Evolutionary conservation across 257 asterid genomes (phyloP).

Genomic region (Solanum virginianum): DNA sequence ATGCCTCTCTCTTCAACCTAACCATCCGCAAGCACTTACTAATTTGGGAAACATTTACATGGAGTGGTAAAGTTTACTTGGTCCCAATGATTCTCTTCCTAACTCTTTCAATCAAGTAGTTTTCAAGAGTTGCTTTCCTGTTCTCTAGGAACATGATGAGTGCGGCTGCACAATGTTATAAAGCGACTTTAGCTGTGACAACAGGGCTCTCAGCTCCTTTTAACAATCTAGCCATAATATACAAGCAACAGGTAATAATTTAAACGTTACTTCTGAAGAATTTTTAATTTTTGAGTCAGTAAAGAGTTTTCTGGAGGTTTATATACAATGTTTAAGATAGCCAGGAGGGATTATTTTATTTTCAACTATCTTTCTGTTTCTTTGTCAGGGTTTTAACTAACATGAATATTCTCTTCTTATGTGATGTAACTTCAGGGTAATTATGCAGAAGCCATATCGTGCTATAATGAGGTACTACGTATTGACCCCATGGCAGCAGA

Average conservation of each 20-base stretch:
- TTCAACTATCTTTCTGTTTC: background rate
- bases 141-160: slow-evolving; percentile 77
- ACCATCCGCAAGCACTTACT: slow-evolving; percentile 95
- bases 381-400: background rate
- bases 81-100: background rate
- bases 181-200: slow-evolving; percentile 82
- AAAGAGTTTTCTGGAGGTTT: background rate
- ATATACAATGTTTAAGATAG: background rate
- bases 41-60: slow-evolving; percentile 95
- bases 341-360: background rate
- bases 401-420: background rate
- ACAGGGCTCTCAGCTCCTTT: slow-evolving; percentile 97
- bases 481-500: slow-evolving; percentile 95
- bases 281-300: background rate
- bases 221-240: slow-evolving; percentile 83
- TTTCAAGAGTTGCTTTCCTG: background rate
- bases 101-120: background rate
- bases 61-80: slow-evolving; percentile 66
- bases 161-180: slow-evolving; percentile 94
- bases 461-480: slow-evolving; percentile 92
- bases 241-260: slow-evolving; percentile 77
- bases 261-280: background rate
- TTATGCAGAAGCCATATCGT: slow-evolving; percentile 88
- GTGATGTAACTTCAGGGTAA: slow-evolving; percentile 54
- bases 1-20: slow-evolving; percentile 91